phyloP scores from a whole-genome alignment of 768 basidiomycete genomes.

The Boletus reticulatus region DNA sequence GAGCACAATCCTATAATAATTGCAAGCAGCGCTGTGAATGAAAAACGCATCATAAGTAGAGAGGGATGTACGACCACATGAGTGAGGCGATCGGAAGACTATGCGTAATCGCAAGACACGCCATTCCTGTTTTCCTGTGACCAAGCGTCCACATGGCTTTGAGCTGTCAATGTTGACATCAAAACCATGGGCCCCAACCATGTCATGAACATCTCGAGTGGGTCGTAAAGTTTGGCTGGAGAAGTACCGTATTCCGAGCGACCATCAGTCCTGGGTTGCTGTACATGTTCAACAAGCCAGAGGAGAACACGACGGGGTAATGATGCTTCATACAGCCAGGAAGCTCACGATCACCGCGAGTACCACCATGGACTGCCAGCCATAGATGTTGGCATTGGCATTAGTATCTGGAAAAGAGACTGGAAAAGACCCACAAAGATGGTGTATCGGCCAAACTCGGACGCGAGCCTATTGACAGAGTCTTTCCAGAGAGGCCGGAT shows the following conservation, averaged over 20 bases:
- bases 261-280: constrained; percentile 1
- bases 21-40: not conserved
- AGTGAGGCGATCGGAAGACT: constrained; percentile 12
- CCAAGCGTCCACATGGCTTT: constrained; percentile 2
- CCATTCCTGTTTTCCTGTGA: constrained; percentile 1
- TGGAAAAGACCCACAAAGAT: constrained; percentile 3
- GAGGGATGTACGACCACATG: constrained; percentile 15
- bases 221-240: no score
- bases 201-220: no score
- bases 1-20: constrained; percentile 2
- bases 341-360: constrained; percentile 14
- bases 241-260: no score
- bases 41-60: not conserved
- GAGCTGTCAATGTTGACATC: no score
- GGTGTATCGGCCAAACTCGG: constrained; percentile 9
- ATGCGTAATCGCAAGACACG: constrained; percentile 12
- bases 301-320: constrained; percentile 7
- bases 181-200: no score
- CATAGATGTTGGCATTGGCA: not conserved
- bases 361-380: constrained; percentile 15
- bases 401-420: not conserved
- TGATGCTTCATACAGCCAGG: constrained; percentile 9
- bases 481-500: constrained; percentile 13
- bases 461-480: constrained; percentile 5
- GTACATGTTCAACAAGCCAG: constrained; percentile 9